phyloP scores from a whole-genome alignment of 345 rosid genomes.

The Pugionium cornutum region DNA sequence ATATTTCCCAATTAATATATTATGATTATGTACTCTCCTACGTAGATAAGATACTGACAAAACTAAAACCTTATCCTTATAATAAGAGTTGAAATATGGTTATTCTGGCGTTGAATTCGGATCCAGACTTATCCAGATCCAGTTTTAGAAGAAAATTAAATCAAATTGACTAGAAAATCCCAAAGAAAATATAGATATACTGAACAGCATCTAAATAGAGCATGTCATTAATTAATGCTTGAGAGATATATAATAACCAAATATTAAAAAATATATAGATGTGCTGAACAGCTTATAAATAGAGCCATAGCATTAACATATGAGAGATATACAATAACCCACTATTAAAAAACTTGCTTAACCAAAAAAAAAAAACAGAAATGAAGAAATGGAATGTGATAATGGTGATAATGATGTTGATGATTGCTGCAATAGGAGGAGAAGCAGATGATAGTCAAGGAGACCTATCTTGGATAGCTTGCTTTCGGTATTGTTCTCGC shows the following conservation, averaged over 20 bases:
- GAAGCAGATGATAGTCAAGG: neutral
- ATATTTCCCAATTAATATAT: no score
- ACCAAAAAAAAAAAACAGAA: neutral
- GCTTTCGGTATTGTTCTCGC: slow-evolving; percentile 30
- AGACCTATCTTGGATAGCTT: slow-evolving; percentile 2
- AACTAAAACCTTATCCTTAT: no score
- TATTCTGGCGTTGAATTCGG: neutral
- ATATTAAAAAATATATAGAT: neutral
- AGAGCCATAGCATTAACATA: neutral
- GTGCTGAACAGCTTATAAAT: slow-evolving; percentile 11
- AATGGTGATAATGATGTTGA: slow-evolving; percentile 20
- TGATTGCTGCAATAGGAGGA: slow-evolving; percentile 3
- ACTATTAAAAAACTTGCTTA: neutral
- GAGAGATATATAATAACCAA: neutral
- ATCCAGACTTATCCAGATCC: neutral
- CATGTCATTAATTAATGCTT: neutral
- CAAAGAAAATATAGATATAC: neutral
- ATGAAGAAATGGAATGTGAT: slow-evolving; percentile 14
- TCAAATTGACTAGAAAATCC: slow-evolving; percentile 2
- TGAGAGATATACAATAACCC: neutral
- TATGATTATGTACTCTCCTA: no score
- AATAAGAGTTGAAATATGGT: no score
- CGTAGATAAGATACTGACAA: no score
- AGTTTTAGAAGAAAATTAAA: slow-evolving; percentile 5
- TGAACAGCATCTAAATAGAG: slow-evolving; percentile 19